Base-by-base conservation (phyloP, 352 stramenopile genomes). In the Blastocystis sp. region DNA sequence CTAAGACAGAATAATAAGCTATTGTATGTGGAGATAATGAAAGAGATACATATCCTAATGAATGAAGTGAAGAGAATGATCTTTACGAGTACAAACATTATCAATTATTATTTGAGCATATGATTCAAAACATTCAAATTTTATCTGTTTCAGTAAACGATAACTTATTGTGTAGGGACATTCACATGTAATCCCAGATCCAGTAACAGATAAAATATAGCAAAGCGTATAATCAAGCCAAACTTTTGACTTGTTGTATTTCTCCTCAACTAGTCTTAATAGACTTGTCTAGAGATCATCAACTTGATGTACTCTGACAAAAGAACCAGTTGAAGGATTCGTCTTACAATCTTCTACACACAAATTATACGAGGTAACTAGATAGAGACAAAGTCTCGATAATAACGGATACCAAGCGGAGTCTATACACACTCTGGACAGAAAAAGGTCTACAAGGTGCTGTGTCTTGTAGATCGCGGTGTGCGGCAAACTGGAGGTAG, bases 81-180 rank as follows among this genome's bases (percentile, higher is more conserved):
- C 63, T 39, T 21, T 46, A 71, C 59, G 1, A 12, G 29, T 74
- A 43, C 63, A 74, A 7, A 74, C 6, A n/a, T 52, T 46, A 46
- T 74, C 63, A 49, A 74, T 74, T 21, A 74, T 27, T n/a, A 46
- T 5, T 27, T 52, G n/a, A 11, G 24, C 63, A 51, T 52, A 74
- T n/a, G 63, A 32, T 43, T 32, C 27, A 49, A 74, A 74, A 21
- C 9, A 74, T 7, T 74, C 63, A 74, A 74, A 74, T 12, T 74
- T 37, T 27, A 74, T 46, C 6, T 37, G 42, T 9, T 37, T 3
- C 1, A 74, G 32, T 11, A 52, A 43, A 6, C 35, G 63, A 43
- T 74, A 46, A 19, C 63, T 51, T 2, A 74, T 37, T 54, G 42
- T 27, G 24, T 74, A 43, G 32, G 63, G 63, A 46, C 16, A 32